A percentile compares a stretch with the other conserved stretches of the same genome.
Evolutionary conservation across 495 filamentous ascomycete species (phyloP).

Genomic region (Hyaloscypha finlandica): DNA sequence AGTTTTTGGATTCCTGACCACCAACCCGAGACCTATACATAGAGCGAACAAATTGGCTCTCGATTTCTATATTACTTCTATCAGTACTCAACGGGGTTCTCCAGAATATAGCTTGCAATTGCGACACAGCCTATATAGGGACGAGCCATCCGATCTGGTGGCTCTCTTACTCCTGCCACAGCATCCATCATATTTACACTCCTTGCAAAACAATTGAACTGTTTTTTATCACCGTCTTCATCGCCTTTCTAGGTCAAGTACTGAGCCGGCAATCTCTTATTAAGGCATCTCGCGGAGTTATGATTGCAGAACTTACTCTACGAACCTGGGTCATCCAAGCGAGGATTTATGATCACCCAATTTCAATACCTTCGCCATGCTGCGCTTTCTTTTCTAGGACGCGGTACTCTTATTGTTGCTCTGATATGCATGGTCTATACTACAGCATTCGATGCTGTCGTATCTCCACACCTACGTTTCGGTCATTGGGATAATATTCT

Average conservation of each 20-base stretch:
- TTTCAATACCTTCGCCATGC: slow-evolving; percentile 63
- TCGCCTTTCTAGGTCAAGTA: slow-evolving; percentile 72
- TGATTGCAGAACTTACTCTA: slow-evolving; percentile 71
- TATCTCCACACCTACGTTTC: slow-evolving; percentile 64
- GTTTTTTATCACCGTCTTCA: slow-evolving; percentile 75
- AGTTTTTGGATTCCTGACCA: too few relatives aligned
- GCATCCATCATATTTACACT: too few relatives aligned
- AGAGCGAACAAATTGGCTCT: too few relatives aligned
- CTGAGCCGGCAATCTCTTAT: slow-evolving; percentile 64
- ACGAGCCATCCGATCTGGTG: too few relatives aligned
- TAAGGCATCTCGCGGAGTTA: slow-evolving; percentile 57
- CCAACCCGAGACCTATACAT: too few relatives aligned
- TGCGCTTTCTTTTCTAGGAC: slow-evolving; percentile 58
- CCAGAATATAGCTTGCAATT: too few relatives aligned
- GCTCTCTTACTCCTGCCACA: too few relatives aligned
- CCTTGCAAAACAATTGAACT: slow-evolving; percentile 58
- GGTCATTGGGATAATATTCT: slow-evolving; percentile 44
- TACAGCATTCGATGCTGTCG: slow-evolving; percentile 70
- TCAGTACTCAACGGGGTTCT: too few relatives aligned
- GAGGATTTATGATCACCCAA: slow-evolving; percentile 65
- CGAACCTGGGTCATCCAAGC: slow-evolving; percentile 53
- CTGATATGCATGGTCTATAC: slow-evolving; percentile 70
- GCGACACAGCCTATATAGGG: too few relatives aligned
- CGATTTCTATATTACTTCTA: too few relatives aligned
- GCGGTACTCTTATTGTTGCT: slow-evolving; percentile 57